Percentiles rank a stretch among this genome's conserved stretches.
Evolutionary conservation across 164 flowering plant genomes (phyloP).

Genomic region (Liquidambar formosana): DNA sequence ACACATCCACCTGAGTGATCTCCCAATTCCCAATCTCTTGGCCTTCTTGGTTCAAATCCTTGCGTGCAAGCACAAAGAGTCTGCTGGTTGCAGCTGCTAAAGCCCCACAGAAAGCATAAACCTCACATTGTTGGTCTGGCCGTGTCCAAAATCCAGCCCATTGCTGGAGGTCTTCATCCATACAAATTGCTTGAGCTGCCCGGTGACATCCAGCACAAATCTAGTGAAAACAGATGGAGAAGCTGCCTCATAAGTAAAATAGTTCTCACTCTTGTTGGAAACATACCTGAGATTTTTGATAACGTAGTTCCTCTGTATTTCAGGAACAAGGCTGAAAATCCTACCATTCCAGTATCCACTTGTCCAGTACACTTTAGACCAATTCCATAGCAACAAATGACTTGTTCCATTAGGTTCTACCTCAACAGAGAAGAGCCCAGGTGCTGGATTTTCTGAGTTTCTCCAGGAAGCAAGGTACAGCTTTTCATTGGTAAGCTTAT

Average conservation of each 20-base stretch:
- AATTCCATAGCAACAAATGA: slow-evolving; percentile 13
- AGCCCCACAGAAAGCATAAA: no score
- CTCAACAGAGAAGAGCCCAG: slow-evolving; percentile 19
- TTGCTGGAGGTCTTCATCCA: not conserved
- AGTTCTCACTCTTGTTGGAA: not conserved
- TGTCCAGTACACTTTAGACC: slow-evolving; percentile 6
- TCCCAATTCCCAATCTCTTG: no score
- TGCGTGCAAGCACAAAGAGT: no score
- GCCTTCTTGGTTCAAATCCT: no score
- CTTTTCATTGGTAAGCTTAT: not conserved
- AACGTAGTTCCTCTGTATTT: not conserved
- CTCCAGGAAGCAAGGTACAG: slow-evolving; percentile 17
- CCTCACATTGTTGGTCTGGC: slow-evolving; percentile 11
- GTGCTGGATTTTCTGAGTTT: slow-evolving; percentile 17
- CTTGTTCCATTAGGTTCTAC: slow-evolving; percentile 6
- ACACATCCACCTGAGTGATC: no score
- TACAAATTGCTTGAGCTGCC: slow-evolving; percentile 8
- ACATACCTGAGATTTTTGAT: slow-evolving; percentile 8
- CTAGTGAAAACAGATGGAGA: slow-evolving; percentile 1
- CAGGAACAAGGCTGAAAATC: slow-evolving; percentile 8
- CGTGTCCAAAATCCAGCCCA: slow-evolving; percentile 10
- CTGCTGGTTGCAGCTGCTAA: slow-evolving; percentile 1
- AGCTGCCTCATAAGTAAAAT: slow-evolving; percentile 8
- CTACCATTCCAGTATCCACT: slow-evolving; percentile 21
- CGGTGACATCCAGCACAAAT: not conserved